Conservation (phyloP, 140 eudicot species). For the Artemisia princeps region DNA sequence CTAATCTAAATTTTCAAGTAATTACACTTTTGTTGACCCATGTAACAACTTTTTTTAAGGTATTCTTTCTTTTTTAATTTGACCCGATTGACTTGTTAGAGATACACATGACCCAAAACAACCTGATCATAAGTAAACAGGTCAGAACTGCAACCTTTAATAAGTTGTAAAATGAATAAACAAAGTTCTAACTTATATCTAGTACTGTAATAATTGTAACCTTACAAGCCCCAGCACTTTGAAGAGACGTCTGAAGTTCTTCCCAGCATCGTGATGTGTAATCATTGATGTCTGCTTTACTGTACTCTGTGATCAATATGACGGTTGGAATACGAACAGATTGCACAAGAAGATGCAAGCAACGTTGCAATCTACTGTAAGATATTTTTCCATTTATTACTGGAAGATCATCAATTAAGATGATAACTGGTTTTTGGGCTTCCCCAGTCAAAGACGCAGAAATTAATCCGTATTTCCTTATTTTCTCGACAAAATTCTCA, state of each 20-base stretch:
- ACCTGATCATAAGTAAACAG: not conserved
- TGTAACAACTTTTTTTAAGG: not conserved
- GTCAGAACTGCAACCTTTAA: not conserved
- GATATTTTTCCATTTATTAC: conserved; percentile 61
- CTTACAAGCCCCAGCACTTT: conserved; percentile 80
- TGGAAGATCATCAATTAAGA: conserved; percentile 90
- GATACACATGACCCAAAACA: not conserved
- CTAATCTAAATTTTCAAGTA: not conserved
- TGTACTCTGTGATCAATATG: conserved; percentile 66
- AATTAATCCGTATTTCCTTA: conserved; percentile 67
- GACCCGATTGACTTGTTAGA: not conserved
- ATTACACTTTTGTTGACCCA: not conserved
- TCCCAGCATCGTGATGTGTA: conserved; percentile 51
- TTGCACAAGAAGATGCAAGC: conserved; percentile 72
- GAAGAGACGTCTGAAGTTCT: conserved; percentile 67
- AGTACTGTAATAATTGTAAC: conserved; percentile 36
- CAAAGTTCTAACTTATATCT: not conserved
- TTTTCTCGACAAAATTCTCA: conserved; percentile 72
- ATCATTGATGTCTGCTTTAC: conserved; percentile 61
- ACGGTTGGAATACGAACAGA: conserved; percentile 72
- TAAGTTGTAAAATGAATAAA: not conserved
- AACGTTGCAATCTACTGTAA: conserved; percentile 49
- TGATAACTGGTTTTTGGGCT: conserved; percentile 35
- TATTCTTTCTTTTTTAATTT: not conserved
- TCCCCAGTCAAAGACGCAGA: conserved; percentile 33